Evolutionary conservation across 805 yeast species (phyloP), one percentile per base, ranked within the genome.

Genomic region (Ogataea kodamae): DNA sequence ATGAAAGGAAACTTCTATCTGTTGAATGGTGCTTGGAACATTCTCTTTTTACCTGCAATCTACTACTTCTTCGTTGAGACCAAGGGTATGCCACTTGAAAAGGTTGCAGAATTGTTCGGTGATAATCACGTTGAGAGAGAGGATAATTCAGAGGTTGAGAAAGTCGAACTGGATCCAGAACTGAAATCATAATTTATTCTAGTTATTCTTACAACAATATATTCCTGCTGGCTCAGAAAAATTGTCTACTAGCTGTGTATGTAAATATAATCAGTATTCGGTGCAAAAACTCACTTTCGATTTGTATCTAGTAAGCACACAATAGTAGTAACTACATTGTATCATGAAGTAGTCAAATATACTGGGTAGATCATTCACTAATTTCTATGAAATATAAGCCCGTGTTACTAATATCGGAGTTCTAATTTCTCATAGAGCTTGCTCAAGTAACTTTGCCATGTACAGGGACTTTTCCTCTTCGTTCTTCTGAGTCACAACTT

Each of bases 401-500:
- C n/a, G n/a, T n/a, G n/a, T n/a, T n/a, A n/a, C n/a, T n/a, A n/a
- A n/a, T n/a, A n/a, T n/a, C n/a, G n/a, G n/a, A n/a, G n/a, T n/a
- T n/a, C n/a, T n/a, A n/a, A n/a, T n/a, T n/a, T n/a, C n/a, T n/a
- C n/a, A n/a, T n/a, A n/a, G n/a, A n/a, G n/a, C n/a, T n/a, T n/a
- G n/a, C n/a, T 39, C 39, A 25, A 40, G 11, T 5, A 37, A 16
- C 11, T 35, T 14, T 10, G 53, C 43, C 18, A 48, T 35, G 3
- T 21, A 18, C 6, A 48, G 18, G 8, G 45, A 73, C 49, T 77
- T 77, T 48, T 81, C 87, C 45, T 81, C 88, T 46, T 76, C 71
- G 12, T 67, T 61, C 35, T 75, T 67, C 37, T 66, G 65, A n/a
- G 81, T 77, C 4, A 79, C 74, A 19, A 81, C 59, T 53, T 81